Evolutionary conservation across 148 eudicot genomes (phyloP).

Genomic region (Persicaria tinctoria): DNA sequence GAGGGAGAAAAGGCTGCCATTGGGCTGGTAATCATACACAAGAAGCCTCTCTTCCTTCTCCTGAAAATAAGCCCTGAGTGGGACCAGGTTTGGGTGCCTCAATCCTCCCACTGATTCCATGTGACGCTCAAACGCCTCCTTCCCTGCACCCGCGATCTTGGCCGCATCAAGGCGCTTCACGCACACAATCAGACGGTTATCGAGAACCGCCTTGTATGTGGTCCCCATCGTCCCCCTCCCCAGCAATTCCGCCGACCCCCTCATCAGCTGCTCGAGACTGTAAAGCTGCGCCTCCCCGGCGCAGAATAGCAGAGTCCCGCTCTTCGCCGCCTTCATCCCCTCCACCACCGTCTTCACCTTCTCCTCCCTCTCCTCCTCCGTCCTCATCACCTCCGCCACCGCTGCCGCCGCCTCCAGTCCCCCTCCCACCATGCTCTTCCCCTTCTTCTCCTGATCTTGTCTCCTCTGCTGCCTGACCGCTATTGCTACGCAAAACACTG

Average conservation of each 20-base stretch:
- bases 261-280: conserved; percentile 51
- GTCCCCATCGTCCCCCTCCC: conserved; percentile 55
- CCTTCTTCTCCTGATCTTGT: neutral
- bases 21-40: conserved; percentile 61
- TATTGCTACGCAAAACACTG: conserved; percentile 21
- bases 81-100: conserved; percentile 57
- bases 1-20: conserved; percentile 48
- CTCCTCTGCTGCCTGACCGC: conserved; percentile 27
- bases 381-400: conserved; percentile 40
- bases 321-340: conserved; percentile 20
- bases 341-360: conserved; percentile 43
- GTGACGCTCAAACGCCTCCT: conserved; percentile 44
- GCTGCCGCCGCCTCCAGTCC: conserved; percentile 21
- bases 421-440: conserved; percentile 8
- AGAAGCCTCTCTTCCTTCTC: conserved; percentile 55
- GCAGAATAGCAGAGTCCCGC: conserved; percentile 45
- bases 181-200: conserved; percentile 50
- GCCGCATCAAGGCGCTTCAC: conserved; percentile 43
- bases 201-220: conserved; percentile 59
- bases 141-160: conserved; percentile 31
- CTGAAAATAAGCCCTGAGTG: conserved; percentile 51
- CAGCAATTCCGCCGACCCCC: conserved; percentile 47
- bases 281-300: conserved; percentile 47
- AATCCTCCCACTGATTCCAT: conserved; percentile 59
- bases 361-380: conserved; percentile 50